Percentiles rank a stretch among this genome's conserved stretches.
phyloP scores from a whole-genome alignment of 345 rosid genomes.

The Syzygium jambos region DNA sequence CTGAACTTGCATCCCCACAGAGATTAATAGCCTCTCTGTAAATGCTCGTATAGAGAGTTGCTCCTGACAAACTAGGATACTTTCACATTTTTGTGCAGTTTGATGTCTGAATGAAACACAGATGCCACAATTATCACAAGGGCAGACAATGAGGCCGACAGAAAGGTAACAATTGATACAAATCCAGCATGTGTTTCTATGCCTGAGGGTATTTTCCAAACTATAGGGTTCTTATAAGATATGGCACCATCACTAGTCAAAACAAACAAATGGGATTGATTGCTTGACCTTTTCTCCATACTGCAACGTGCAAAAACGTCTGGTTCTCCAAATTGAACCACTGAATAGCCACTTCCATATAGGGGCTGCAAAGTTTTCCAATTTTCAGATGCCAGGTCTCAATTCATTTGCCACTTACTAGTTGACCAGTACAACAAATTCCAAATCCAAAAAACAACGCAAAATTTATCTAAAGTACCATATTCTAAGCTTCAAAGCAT shows the following conservation, averaged over 20 bases:
- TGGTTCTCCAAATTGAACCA: constrained; percentile 50
- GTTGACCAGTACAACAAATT: neutral
- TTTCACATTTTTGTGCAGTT: neutral
- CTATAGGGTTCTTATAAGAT: constrained; percentile 7
- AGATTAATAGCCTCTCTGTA: neutral
- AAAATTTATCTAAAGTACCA: neutral
- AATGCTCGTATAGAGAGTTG: neutral
- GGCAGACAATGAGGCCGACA: constrained; percentile 33
- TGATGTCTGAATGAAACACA: constrained; percentile 16
- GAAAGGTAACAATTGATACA: constrained; percentile 51
- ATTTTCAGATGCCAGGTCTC: neutral
- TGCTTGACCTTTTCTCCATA: constrained; percentile 4
- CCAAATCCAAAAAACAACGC: neutral
- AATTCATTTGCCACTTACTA: neutral
- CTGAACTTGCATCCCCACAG: neutral
- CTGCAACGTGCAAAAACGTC: constrained; percentile 44
- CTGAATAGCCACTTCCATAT: constrained; percentile 55
- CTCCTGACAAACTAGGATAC: neutral
- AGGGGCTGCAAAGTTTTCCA: constrained; percentile 28
- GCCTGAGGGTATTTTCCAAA: constrained; percentile 68
- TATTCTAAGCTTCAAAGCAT: neutral
- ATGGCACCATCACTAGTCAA: constrained; percentile 9
- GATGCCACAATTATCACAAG: constrained; percentile 34
- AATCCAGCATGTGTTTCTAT: constrained; percentile 30
- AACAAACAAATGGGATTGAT: constrained; percentile 28